Conservation (phyloP, 1,284 basidiomycete species). For the Meira nashicola region DNA sequence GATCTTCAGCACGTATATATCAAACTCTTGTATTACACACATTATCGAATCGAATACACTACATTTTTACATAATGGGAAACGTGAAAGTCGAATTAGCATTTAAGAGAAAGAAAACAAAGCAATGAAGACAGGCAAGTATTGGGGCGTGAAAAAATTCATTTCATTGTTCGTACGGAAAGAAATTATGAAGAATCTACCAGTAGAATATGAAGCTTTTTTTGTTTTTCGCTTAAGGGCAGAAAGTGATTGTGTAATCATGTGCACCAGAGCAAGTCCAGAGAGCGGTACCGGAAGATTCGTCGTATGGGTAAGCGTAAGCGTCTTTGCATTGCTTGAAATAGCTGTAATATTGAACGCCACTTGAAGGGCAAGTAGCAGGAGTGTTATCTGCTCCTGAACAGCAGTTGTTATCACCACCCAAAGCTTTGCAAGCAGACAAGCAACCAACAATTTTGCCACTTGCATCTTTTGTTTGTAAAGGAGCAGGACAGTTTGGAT, state of each 20-base stretch:
- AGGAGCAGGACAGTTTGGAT: constrained; percentile 54
- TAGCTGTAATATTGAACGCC: constrained; percentile 58
- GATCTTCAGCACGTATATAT: no score
- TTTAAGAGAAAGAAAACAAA: no score
- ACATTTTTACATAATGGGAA: no score
- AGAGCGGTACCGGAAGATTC: constrained; percentile 12
- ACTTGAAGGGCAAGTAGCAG: constrained; percentile 53
- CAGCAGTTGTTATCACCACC: constrained; percentile 61
- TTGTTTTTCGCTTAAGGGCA: constrained; percentile 1
- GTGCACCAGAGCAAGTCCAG: background rate
- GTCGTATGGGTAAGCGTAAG: constrained; percentile 60
- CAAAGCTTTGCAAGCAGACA: constrained; percentile 62
- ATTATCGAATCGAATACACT: no score
- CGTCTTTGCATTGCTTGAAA: constrained; percentile 62
- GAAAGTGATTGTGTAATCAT: constrained; percentile 13
- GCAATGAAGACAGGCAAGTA: no score
- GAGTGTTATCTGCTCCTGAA: constrained; percentile 59
- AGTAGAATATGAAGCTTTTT: background rate
- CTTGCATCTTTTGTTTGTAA: constrained; percentile 53
- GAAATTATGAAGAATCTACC: no score
- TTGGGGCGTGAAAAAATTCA: no score
- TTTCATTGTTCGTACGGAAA: no score
- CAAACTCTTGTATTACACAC: no score
- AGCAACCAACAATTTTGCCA: constrained; percentile 62
- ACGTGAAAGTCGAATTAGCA: no score